Percentiles rank a stretch among this genome's conserved stretches.
Evolutionary conservation across 2,329 filamentous ascomycete genomes (phyloP).

Genomic region (Trichoderma sp.): DNA sequence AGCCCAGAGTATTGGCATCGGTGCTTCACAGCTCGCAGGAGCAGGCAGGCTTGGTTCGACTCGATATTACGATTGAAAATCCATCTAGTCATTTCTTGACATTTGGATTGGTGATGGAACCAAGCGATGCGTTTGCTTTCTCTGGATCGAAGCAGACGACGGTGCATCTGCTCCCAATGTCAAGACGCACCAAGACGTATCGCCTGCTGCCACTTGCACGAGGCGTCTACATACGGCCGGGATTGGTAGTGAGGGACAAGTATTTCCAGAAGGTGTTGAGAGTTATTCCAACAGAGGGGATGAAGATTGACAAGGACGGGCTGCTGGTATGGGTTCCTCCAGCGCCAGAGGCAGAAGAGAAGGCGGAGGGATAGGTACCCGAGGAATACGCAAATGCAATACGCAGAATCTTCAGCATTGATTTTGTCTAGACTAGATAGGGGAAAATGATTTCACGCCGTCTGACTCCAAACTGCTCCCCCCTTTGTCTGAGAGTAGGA

Average conservation of each 20-base stretch:
- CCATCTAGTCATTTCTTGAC: conserved; percentile 92
- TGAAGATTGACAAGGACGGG: conserved; percentile 63
- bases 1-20: conserved; percentile 77
- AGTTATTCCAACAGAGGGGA: conserved; percentile 74
- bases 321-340: conserved; percentile 59
- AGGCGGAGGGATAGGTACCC: neutral
- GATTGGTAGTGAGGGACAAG: conserved; percentile 76
- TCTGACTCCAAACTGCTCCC: neutral
- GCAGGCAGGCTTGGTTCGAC: conserved; percentile 39
- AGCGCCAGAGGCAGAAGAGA: conserved; percentile 23
- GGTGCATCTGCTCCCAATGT: conserved; percentile 78
- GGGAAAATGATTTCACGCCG: neutral
- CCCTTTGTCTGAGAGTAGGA: neutral
- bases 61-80: conserved; percentile 76
- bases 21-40: conserved; percentile 44
- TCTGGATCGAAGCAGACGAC: conserved; percentile 80
- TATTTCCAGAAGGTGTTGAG: conserved; percentile 91
- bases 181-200: conserved; percentile 70
- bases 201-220: conserved; percentile 65
- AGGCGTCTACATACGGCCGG: conserved; percentile 68
- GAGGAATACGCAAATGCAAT: neutral
- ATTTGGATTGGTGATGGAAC: conserved; percentile 89
- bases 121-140: conserved; percentile 89
- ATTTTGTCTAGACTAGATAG: conserved; percentile 1
- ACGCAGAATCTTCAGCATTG: neutral